Base-by-base conservation (phyloP, 1,284 basidiomycete species). In the Ganoderma resinaceum region DNA sequence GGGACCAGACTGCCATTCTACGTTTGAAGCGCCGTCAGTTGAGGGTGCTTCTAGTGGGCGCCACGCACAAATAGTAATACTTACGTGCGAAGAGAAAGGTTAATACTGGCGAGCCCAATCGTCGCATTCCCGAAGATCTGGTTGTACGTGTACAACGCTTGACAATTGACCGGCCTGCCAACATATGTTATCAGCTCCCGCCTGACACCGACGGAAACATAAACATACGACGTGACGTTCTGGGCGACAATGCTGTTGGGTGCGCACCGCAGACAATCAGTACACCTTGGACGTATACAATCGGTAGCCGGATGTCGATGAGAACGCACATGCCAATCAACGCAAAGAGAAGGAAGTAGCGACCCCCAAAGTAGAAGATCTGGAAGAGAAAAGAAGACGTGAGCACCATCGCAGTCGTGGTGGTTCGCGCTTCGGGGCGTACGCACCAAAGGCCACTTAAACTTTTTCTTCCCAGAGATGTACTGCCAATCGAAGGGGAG, bases 71-170 rank as follows among this genome's bases (percentile, higher is more conserved):
- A 31, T 33, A 11, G 23, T 12, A n/a, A n/a, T 16, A 82, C 89
- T 72, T 77, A 91, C 89, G 92, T 93, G 75, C 92, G 82, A 46
- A 94, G 82, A 3, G 91, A 92, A 12, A 94, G 83, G 74, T 94
- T 93, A 75, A 94, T 87, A 74, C 91, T 93, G 7, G 92, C 91
- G 3, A 93, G 82, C 11, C 92, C 92, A 58, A 93, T 87, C 16
- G 92, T 82, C 12, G 89, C 86, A 77, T 92, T 92, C 5, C 92
- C 92, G 62, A 89, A 78, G 66, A 90, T 83, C 80, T 81, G 87
- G 72, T 91, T 92, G 78, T 91, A 92, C 0, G 90, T 92, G 78
- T 93, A 94, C 31, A 94, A 78, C 2, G 83, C 83, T 79, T 91
- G 90, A 72, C 90, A 92, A 74, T 90, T 82, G 38, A 92, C 81